Evolutionary conservation across 116 monocot genomes (phyloP).

Genomic region (Trichopus zeylanicus): DNA sequence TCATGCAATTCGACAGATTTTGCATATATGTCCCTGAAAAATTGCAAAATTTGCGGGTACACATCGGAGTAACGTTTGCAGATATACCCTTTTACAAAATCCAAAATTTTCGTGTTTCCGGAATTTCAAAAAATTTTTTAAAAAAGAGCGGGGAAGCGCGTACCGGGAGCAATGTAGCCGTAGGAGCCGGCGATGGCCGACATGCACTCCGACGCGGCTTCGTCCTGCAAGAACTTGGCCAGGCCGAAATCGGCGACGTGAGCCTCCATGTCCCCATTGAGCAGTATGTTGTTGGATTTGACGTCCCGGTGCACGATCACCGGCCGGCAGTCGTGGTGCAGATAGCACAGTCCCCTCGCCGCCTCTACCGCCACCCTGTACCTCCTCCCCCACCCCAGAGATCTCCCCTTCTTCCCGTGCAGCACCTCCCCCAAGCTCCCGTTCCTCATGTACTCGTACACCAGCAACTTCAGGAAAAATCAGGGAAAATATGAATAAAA

Average conservation of each 20-base stretch:
- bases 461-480: slow-evolving; percentile 70
- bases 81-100: too few species aligned
- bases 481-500: too few species aligned
- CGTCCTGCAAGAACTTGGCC: slow-evolving; percentile 75
- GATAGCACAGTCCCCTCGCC: slow-evolving; percentile 82
- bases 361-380: slow-evolving; percentile 82
- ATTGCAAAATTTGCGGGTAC: too few species aligned
- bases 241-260: slow-evolving; percentile 96
- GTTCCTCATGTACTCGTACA: slow-evolving; percentile 94
- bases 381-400: slow-evolving; percentile 65
- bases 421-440: slow-evolving; percentile 83
- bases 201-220: slow-evolving; percentile 79
- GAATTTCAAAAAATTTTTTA: background rate
- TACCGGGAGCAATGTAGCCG: slow-evolving; percentile 98
- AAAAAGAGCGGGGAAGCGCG: too few species aligned
- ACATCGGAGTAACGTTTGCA: too few species aligned
- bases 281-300: slow-evolving; percentile 86
- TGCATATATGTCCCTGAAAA: too few species aligned
- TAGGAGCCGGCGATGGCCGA: slow-evolving; percentile 95
- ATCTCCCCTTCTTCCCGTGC: slow-evolving; percentile 72
- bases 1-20: too few species aligned
- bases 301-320: slow-evolving; percentile 92
- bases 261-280: slow-evolving; percentile 65
- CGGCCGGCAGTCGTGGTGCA: slow-evolving; percentile 90
- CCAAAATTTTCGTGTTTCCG: too few species aligned